A percentile compares a stretch with the other conserved stretches of the same genome.
phyloP scores from a whole-genome alignment of 345 rosid species.

The Noccaea caerulescens region DNA sequence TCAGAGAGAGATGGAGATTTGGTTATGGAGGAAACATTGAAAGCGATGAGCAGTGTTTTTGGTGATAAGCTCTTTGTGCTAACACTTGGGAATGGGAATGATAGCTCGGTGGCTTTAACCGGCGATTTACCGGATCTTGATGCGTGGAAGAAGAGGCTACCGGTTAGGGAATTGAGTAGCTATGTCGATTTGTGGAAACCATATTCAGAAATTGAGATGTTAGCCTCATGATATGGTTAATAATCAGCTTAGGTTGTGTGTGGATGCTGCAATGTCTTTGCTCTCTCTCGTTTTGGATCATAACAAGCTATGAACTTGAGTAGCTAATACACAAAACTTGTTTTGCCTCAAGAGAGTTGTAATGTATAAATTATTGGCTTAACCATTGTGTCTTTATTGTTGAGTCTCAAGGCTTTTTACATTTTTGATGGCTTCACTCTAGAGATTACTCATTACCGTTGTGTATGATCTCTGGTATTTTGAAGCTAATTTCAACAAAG shows the following conservation, averaged over 20 bases:
- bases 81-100: conserved; percentile 63
- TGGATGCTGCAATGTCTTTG: conserved; percentile 14
- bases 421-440: conserved; percentile 10
- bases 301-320: not conserved
- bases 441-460: not conserved
- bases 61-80: conserved; percentile 57
- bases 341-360: conserved; percentile 2
- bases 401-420: conserved; percentile 5
- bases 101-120: conserved; percentile 72
- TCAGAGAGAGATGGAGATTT: conserved; percentile 61
- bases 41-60: conserved; percentile 66
- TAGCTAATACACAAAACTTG: conserved; percentile 1
- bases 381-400: conserved; percentile 14
- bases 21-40: conserved; percentile 73
- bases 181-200: conserved; percentile 77
- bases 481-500: not conserved
- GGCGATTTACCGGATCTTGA: conserved; percentile 67
- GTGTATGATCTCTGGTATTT: not conserved
- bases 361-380: conserved; percentile 15
- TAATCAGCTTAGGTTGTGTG: conserved; percentile 23
- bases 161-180: conserved; percentile 48
- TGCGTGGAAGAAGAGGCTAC: conserved; percentile 60
- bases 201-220: conserved; percentile 25
- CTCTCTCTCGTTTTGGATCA: conserved; percentile 11
- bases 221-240: not conserved